Conservation (phyloP, 257 asterid genomes). For the Scutellaria barbata region DNA sequence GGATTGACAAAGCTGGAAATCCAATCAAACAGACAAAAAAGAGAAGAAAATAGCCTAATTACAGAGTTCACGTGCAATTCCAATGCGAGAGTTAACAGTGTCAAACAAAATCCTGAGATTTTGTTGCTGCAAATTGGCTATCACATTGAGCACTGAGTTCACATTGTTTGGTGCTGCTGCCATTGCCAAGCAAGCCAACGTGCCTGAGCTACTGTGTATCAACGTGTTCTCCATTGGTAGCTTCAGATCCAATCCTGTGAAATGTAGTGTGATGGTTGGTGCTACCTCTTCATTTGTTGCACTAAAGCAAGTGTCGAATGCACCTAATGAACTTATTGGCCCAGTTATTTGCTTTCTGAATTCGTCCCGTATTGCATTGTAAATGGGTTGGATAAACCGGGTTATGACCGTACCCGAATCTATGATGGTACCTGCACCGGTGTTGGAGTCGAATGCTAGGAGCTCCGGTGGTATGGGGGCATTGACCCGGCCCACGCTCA, state of each 20-base stretch:
- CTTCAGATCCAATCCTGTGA: constrained; percentile 66
- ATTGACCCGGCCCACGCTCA: constrained; percentile 71
- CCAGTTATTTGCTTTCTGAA: constrained; percentile 67
- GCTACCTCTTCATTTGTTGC: constrained; percentile 61
- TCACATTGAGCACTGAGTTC: constrained; percentile 72
- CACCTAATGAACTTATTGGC: constrained; percentile 69
- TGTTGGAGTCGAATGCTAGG: constrained; percentile 61
- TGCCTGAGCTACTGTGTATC: constrained; percentile 85
- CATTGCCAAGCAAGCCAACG: constrained; percentile 82
- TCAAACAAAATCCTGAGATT: constrained; percentile 83
- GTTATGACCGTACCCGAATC: constrained; percentile 96
- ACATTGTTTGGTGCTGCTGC: constrained; percentile 73
- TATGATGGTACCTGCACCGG: constrained; percentile 83
- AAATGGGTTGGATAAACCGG: constrained; percentile 67
- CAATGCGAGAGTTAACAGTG: constrained; percentile 64
- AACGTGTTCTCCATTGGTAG: constrained; percentile 77
- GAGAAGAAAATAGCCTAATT: constrained; percentile 42
- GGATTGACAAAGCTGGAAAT: constrained; percentile 20
- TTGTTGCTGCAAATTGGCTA: constrained; percentile 94
- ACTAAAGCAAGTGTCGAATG: constrained; percentile 83
- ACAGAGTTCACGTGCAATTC: constrained; percentile 83
- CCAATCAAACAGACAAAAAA: no score
- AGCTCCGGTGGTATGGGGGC: constrained; percentile 66
- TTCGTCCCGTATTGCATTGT: constrained; percentile 63
- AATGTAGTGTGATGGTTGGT: constrained; percentile 61